Evolutionary conservation across 2,329 filamentous ascomycete species (phyloP).

Genomic region (Emericellopsis cladophorae): DNA sequence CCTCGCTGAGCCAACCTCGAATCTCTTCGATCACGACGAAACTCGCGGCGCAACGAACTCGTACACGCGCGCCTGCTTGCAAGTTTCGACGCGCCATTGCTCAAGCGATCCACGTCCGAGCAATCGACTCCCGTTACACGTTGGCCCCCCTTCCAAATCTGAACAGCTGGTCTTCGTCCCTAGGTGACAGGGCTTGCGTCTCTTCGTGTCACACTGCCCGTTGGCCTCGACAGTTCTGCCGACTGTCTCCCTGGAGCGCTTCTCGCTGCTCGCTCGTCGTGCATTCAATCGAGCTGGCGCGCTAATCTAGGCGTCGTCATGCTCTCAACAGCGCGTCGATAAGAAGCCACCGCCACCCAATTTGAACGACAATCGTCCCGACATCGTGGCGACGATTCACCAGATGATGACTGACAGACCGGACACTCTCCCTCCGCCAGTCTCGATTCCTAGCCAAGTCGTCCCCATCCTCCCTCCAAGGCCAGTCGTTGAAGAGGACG

Average conservation of each 20-base stretch:
- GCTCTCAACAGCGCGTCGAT: constrained; percentile 40
- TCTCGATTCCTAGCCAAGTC: constrained; percentile 41
- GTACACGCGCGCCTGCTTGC: constrained; percentile 7
- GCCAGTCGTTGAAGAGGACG: constrained; percentile 25
- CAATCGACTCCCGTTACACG: no score
- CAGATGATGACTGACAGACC: constrained; percentile 53
- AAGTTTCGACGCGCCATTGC: constrained; percentile 7
- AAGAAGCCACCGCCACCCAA: constrained; percentile 23
- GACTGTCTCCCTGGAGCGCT: constrained; percentile 10
- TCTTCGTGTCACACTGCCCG: no score
- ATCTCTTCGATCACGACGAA: constrained; percentile 13
- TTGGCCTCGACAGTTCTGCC: constrained; percentile 1
- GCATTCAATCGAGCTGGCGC: constrained; percentile 15
- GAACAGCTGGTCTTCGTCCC: no score
- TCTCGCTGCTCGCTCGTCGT: constrained; percentile 9
- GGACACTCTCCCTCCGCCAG: constrained; percentile 38
- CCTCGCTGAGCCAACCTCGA: constrained; percentile 1
- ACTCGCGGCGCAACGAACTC: constrained; percentile 15
- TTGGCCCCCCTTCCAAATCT: no score
- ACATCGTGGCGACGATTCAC: constrained; percentile 26
- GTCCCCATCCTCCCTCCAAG: constrained; percentile 20
- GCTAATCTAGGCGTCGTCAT: constrained; percentile 42
- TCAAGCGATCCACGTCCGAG: no score
- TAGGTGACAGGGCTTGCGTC: no score
- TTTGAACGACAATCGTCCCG: background rate